Base-by-base conservation (phyloP, 169 alveolate genomes). In the Plasmodium knowlesi region DNA sequence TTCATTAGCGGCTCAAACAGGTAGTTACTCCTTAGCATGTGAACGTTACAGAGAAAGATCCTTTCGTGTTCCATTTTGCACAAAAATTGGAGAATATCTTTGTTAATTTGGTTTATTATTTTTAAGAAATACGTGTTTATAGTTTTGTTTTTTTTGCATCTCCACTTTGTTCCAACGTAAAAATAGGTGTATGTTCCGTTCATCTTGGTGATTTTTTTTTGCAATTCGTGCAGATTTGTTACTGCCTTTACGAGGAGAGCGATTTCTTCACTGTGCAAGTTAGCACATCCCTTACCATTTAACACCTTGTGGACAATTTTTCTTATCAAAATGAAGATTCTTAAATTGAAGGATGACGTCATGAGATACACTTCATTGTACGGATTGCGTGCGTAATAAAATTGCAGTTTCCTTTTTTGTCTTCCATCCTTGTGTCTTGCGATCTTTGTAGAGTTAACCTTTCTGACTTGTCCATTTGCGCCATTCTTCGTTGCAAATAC, bases 141-240 rank as follows among this genome's bases (percentile, higher is more conserved):
- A 5, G 67, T 34, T 86, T 54, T 86, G 46, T 74, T 86, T 76
- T 86, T 86, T 54, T 37, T 86, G 12, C 84, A 50, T 32, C 32
- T 37, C 79, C 70, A 0, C 43, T 86, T 34, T 34, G 78, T 43
- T 3, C 12, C 43, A n/a, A 86, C 67, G 67, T 74, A 86, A 32
- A 86, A 86, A 78, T 86, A 86, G 28, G 93, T 86, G 73, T 86
- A 86, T 3, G 28, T 86, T 32, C 54, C 76, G 19, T 74, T 76
- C 50, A 54, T 41, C 39, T 74, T 22, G 8, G 43, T 74, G 25
- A 37, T 86, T 32, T 86, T 86, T 74, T 53, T 76, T 54, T 74
- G 37, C 71, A 86, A 2, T 30, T 86, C 93, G 28, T 76, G 14
- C 43, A 86, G 41, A 76, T 86, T 86, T 25, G 82, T 54, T 54